Evolutionary conservation across 441 rosid species (phyloP).

Genomic region (Populus hybrid): DNA sequence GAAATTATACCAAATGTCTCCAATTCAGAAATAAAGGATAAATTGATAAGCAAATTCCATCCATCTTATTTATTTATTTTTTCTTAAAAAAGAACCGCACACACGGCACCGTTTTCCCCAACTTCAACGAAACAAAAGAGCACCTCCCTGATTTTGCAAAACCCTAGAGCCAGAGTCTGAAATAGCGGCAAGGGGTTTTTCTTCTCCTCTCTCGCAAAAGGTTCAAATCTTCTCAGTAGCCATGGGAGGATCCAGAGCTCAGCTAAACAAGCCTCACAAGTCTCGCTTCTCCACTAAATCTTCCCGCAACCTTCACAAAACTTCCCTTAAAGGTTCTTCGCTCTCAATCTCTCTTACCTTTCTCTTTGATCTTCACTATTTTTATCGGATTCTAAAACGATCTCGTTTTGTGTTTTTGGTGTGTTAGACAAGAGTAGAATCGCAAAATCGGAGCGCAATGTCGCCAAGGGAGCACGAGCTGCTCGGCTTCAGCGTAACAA

Average conservation of each 20-base stretch:
- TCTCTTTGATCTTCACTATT: not conserved
- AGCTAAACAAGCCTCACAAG: conserved; percentile 85
- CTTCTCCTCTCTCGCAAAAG: not conserved
- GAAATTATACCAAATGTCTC: no score
- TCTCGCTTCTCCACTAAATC: conserved; percentile 78
- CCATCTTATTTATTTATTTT: not conserved
- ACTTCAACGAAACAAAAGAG: not conserved
- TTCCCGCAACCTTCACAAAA: conserved; percentile 73
- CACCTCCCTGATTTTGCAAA: not conserved
- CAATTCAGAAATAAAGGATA: no score
- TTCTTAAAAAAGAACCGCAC: not conserved
- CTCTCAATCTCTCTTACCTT: not conserved
- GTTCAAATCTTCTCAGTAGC: conserved; percentile 9
- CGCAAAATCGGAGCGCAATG: conserved; percentile 59
- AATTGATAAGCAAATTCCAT: no score
- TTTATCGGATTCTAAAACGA: not conserved
- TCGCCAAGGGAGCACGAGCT: conserved; percentile 61
- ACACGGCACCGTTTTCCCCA: not conserved
- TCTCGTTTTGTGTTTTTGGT: not conserved
- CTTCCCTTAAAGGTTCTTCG: conserved; percentile 52
- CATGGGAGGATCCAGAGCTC: conserved; percentile 85
- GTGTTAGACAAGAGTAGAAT: conserved; percentile 56
- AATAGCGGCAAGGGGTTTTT: not conserved
- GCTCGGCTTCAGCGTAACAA: conserved; percentile 76
- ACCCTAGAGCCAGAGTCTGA: not conserved